Evolutionary conservation across 2,329 filamentous ascomycete genomes (phyloP), one percentile per base, ranked within the genome.

Genomic region (Amphichorda felina): DNA sequence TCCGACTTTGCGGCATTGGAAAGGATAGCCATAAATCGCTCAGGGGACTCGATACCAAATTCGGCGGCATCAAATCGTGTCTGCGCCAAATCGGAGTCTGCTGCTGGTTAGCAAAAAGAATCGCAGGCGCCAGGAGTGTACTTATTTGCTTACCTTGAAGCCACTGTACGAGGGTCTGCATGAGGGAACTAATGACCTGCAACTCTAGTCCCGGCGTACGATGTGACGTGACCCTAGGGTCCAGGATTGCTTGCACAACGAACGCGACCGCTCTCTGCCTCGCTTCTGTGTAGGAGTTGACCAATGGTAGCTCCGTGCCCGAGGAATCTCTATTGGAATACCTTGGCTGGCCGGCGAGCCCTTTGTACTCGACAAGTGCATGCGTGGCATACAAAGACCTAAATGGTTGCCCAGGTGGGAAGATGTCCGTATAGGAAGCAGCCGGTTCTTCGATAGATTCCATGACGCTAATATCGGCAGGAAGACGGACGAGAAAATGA

Each of bases 301-400:
- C 17, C 8, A 18, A 24, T 15, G 11, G 13, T 21, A 31, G 11
- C 15, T 18, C 7, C 5, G n/a, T 3, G 5, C 18, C 29, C 25
- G 19, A 16, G 14, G 6, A 2, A 14, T 8, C 19, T 10, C 15
- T n/a, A 18, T 8, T n/a, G 16, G 30, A 6, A 15, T 16, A 5
- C 3, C n/a, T 36, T 22, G 34, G 19, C 15, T 24, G 14, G 4
- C n/a, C 3, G 14, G 24, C 24, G 2, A 35, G 27, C 18, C 64
- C 59, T 27, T 86, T 64, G 50, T 78, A 80, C 37, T 75, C 68
- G 16, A 66, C 61, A 27, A 94, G 62, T 1, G 78, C 73, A 48
- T 80, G 70, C 1, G 86, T 57, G 3, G 80, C 79, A 50, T 88
- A 93, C 1, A 87, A 64, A 2, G 76, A 75, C 45, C 80, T 82